Conservation (phyloP, 192 early-diverging fungal genomes). For the Coemansia sp. region DNA sequence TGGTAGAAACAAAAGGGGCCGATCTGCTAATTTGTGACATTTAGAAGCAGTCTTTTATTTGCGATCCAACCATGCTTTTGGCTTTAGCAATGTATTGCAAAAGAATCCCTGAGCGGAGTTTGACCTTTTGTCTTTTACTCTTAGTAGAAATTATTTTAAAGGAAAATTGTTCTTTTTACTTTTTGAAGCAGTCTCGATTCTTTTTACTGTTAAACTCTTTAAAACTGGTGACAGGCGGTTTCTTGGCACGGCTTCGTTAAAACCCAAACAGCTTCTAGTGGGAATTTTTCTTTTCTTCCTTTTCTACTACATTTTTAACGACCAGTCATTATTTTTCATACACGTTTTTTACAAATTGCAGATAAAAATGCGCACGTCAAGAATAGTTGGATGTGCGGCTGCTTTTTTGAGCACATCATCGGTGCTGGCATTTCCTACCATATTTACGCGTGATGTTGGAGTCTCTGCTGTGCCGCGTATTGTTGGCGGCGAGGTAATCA, state of each 20-base stretch:
- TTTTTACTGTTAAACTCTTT: not conserved
- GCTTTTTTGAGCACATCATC: not conserved
- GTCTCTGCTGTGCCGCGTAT: slow-evolving; percentile 16
- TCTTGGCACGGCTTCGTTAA: not conserved
- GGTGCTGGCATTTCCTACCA: not conserved
- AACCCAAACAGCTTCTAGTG: not conserved
- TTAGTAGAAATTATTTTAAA: not conserved
- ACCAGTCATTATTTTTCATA: slow-evolving; percentile 2
- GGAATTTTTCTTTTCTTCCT: not conserved
- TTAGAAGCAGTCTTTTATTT: no score
- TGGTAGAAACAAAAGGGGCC: not conserved
- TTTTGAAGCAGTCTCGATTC: not conserved
- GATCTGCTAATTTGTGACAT: not conserved
- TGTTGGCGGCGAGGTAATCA: slow-evolving; percentile 28
- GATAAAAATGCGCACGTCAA: slow-evolving; percentile 3
- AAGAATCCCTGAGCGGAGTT: not conserved
- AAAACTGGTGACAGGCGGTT: not conserved
- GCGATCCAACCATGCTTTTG: no score
- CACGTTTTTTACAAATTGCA: not conserved
- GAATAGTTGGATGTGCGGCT: not conserved
- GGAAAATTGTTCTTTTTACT: not conserved
- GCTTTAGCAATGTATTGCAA: not conserved
- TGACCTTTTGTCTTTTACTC: not conserved
- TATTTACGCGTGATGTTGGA: slow-evolving; percentile 2
- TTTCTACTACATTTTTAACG: not conserved